Base-by-base conservation (phyloP, 2,329 filamentous ascomycete genomes). In the Apiospora sp. region DNA sequence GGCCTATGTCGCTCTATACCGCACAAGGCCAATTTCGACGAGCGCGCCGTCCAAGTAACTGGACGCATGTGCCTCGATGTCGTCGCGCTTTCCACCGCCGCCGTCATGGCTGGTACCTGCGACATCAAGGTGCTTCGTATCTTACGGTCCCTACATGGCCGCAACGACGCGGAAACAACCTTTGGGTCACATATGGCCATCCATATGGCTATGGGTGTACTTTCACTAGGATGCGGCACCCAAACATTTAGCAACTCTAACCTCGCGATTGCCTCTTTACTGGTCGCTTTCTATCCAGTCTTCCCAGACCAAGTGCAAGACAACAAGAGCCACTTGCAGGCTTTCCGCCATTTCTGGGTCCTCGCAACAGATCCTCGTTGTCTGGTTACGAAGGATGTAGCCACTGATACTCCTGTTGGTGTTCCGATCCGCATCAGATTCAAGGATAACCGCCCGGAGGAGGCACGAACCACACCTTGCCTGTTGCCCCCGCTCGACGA, bases 261-360 rank as follows among this genome's bases (percentile, higher is more conserved):
- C 79, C 86, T 97, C 71, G 95, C 96, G 13, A 91, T 97, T 68
- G 96, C 94, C 1, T 91, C 94, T 16, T 87, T 99, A 8, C 89
- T 99, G 10, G 92, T 96, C 61, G 93, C 96, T 1, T 97, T 99
- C 81, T 99, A 99, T 79, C 96, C 96, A 0, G 88, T 98, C 27
- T 98, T 97, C 80, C 96, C 96, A 0, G 92, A 90, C 13, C 92
- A 91, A 43, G 94, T 98, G 1, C 93, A 97, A 78, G 96, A 99
- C 83, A 98, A 98, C 80, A 93, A 94, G 75, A 95, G 94, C 14
- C 96, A 99, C 78, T 87, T 99, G 7, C 96, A 99, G 84, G 96
- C 97, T 4, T 96, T 99, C 84, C 91, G 97, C 6, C 96, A 99
- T 82, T 93, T 99, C 79, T 99, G 96, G 96, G 96, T 98, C 14